Base-by-base conservation (phyloP, 306 rosid species). In the Argentina anserina region DNA sequence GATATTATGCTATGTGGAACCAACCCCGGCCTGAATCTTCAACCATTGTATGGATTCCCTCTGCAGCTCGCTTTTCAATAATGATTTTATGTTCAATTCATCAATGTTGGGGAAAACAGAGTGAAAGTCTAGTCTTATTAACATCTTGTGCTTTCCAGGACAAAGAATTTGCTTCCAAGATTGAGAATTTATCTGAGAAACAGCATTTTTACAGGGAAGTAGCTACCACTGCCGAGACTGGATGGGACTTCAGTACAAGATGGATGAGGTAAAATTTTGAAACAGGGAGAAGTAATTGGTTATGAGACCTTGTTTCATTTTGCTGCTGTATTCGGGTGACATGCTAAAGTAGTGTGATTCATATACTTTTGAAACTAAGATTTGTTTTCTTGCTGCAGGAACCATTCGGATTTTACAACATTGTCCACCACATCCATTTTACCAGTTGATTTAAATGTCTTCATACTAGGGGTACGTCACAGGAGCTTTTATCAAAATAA, bases 231-330 rank as follows among this genome's bases (percentile, higher is more conserved):
- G 95, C 91, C 6, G 99, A 94, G 81, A 86, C 97, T 4, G 97
- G 99, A 79, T 91, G 97, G 97, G 97, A 94, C 75, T 94, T 94
- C 76, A 91, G 97, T 86, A 71, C 96, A 65, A 83, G 99, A 84
- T 94, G 96, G 97, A 86, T 93, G 94, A 89, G 90, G 96, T 93
- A 80, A 63, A 12, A n/a, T 49, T 12, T 49, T 31, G 5, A 40
- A 31, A 60, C 2, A 65, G 12, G 31, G 49, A 2, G 63, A 69
- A 52, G 73, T 53, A 21, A 7, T 55, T 37, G 3, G 7, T n/a
- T 29, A 28, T n/a, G 18, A 13, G 49, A 39, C 2, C 21, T 18
- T 25, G 1, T 41, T 59, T 72, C 18, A 7, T 20, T 3, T 33
- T 58, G 20, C 59, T 58, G 3, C 25, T 65, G 33, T 3, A 41